Percentiles rank a stretch among this genome's conserved stretches.
Conservation (phyloP, 106 monocot species). For the Phalaenopsis aphrodite region DNA sequence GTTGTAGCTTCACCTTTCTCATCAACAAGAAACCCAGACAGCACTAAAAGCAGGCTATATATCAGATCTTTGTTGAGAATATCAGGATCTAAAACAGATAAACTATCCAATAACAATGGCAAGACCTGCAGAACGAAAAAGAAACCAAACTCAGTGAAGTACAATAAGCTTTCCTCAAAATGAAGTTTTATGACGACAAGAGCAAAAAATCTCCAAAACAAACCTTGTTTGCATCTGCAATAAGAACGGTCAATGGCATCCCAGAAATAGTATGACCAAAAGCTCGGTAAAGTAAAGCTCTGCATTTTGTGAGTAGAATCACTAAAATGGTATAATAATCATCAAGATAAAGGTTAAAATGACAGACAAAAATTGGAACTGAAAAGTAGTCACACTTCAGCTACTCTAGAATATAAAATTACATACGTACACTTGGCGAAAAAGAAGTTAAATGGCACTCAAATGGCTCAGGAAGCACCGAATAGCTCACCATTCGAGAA, state of each 20-base stretch:
- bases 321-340: neutral
- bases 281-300: conserved; percentile 60
- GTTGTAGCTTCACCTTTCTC: conserved; percentile 46
- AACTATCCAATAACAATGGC: conserved; percentile 47
- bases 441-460: neutral
- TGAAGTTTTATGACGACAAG: neutral
- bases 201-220: neutral
- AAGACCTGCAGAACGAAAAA: conserved; percentile 53
- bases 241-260: conserved; percentile 62
- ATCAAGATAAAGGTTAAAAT: neutral
- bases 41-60: conserved; percentile 63
- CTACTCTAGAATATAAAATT: neutral
- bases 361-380: neutral
- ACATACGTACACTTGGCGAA: neutral
- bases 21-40: conserved; percentile 82
- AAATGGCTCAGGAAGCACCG: too few relatives aligned
- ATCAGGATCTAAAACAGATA: conserved; percentile 44
- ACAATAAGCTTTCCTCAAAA: neutral
- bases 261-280: conserved; percentile 71
- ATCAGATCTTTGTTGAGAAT: conserved; percentile 58
- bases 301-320: conserved; percentile 17
- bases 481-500: too few relatives aligned
- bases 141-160: neutral
- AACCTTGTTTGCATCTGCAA: conserved; percentile 74
- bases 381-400: neutral